Conservation (phyloP, 2,329 filamentous ascomycete species). For the Knufia fluminis region DNA sequence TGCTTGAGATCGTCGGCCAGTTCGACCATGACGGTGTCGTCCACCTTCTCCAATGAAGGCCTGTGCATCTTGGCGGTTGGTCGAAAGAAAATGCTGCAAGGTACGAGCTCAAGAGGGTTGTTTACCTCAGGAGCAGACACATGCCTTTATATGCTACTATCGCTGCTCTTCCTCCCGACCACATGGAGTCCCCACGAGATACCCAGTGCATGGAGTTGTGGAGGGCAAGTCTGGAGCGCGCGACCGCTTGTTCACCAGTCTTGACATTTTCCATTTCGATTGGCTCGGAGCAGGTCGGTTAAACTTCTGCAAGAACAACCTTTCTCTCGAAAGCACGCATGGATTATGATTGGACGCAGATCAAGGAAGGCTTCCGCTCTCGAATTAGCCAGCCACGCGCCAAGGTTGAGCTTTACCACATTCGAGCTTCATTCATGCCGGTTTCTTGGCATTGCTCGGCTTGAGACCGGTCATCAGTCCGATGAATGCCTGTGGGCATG, state of each 20-base stretch:
- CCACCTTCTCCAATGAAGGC: background rate
- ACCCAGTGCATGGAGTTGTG: background rate
- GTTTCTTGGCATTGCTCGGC: background rate
- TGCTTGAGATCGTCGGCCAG: background rate
- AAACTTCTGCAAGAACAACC: no score
- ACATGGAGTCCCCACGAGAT: background rate
- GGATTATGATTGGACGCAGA: no score
- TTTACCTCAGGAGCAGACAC: background rate
- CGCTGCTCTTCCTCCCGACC: background rate
- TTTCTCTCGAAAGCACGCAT: background rate
- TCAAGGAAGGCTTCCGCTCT: no score
- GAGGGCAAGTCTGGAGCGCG: background rate
- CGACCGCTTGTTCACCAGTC: no score
- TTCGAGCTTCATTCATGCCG: background rate
- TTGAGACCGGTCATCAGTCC: background rate
- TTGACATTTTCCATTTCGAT: no score
- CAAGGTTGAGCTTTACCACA: no score
- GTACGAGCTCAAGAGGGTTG: background rate
- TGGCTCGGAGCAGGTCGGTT: no score
- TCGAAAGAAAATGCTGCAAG: background rate
- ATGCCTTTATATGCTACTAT: background rate
- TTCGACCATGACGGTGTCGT: slow-evolving; percentile 1
- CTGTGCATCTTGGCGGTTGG: background rate
- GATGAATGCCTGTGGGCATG: no score
- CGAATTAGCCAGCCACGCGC: no score